Conservation (phyloP, 1,139 yeast genomes). For the Saccharomyces pastorianus region DNA sequence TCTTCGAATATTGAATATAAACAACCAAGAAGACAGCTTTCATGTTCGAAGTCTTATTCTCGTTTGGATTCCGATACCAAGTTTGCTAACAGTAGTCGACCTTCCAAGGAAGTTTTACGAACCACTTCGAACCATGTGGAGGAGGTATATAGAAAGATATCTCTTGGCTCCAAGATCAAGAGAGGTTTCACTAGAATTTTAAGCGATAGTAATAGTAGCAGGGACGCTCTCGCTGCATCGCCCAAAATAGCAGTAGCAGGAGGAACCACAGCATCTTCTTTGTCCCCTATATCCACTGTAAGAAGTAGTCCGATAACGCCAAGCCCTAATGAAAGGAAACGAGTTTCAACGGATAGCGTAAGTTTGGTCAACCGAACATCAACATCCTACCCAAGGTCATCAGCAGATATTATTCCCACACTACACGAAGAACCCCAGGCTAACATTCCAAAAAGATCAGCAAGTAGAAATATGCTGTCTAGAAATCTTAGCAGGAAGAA, state of each 20-base stretch:
- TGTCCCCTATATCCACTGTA: background rate
- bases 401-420: background rate
- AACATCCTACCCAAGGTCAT: background rate
- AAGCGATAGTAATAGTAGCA: conserved; percentile 14
- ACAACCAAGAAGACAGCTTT: conserved; percentile 3
- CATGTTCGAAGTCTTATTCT: background rate
- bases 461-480: background rate
- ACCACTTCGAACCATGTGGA: conserved; percentile 4
- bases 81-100: background rate
- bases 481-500: background rate
- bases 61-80: background rate
- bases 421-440: background rate
- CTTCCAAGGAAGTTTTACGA: conserved; percentile 2
- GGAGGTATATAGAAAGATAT: conserved; percentile 14
- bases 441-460: background rate
- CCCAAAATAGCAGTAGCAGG: background rate
- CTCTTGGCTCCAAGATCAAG: conserved; percentile 25
- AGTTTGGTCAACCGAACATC: background rate
- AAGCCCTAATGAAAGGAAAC: background rate
- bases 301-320: background rate
- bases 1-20: background rate
- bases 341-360: background rate
- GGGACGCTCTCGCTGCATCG: conserved; percentile 10
- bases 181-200: conserved; percentile 25
- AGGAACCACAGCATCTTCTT: background rate